Evolutionary conservation across 225 moss, liverwort and hornwort species (phyloP).

Genomic region (Sphagnum contortum): DNA sequence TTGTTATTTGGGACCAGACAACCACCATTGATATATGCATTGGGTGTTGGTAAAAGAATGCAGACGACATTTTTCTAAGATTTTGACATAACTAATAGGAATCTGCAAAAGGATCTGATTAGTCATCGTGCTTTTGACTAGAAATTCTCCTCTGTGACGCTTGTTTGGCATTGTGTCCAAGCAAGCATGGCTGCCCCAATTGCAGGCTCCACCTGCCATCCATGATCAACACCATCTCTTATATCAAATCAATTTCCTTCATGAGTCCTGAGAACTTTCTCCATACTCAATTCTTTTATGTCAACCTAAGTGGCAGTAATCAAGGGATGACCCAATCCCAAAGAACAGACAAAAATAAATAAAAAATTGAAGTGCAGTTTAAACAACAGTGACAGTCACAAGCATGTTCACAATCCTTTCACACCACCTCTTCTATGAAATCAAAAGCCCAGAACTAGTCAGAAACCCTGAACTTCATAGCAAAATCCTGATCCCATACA

Average conservation of each 20-base stretch:
- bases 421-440: too few species aligned
- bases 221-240: too few species aligned
- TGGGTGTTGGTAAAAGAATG: too few species aligned
- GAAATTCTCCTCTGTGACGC: slow-evolving; percentile 9
- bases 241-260: not conserved
- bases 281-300: not conserved
- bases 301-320: not conserved
- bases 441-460: too few species aligned
- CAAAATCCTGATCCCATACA: too few species aligned
- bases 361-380: slow-evolving; percentile 1
- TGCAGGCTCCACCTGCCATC: slow-evolving; percentile 74
- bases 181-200: slow-evolving; percentile 91
- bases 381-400: not conserved
- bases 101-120: too few species aligned
- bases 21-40: too few species aligned
- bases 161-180: slow-evolving; percentile 49
- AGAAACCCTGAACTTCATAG: too few species aligned
- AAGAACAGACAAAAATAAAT: not conserved
- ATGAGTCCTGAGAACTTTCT: not conserved
- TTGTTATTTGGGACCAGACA: too few species aligned
- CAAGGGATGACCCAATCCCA: not conserved
- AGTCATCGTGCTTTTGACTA: slow-evolving; percentile 78
- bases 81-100: too few species aligned
- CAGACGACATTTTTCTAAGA: too few species aligned
- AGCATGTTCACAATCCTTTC: too few species aligned